These are phyloP conservation scores for Arachis hypogaea DNA, from an alignment of 306 rosid genomes.

Conservation along the genomic window DNA sequence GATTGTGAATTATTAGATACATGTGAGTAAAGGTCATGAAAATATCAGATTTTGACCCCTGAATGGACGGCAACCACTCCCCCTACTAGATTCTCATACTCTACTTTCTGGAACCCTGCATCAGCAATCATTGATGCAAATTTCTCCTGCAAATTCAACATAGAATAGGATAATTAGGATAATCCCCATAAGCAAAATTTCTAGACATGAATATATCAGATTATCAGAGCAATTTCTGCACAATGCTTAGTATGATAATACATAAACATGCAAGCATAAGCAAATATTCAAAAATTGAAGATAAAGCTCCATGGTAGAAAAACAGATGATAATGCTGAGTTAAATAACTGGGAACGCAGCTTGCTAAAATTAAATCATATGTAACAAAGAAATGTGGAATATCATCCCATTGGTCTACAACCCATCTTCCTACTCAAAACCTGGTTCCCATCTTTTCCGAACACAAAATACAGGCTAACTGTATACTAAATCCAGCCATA, in stretches of 20 bases:
- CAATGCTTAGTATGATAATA: neutral
- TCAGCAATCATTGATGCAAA: constrained; percentile 87
- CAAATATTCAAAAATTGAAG: neutral
- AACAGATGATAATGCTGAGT: constrained; percentile 18
- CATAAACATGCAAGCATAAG: constrained; percentile 29
- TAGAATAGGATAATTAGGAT: constrained; percentile 19
- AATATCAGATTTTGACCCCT: constrained; percentile 65
- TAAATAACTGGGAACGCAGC: neutral
- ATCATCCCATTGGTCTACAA: neutral
- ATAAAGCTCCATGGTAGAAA: constrained; percentile 24
- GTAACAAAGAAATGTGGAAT: neutral
- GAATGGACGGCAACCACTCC: constrained; percentile 97
- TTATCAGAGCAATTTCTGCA: constrained; percentile 17
- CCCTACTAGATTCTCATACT: constrained; percentile 87
- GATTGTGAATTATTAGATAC: constrained; percentile 15
- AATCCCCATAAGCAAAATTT: constrained; percentile 4
- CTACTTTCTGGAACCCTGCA: constrained; percentile 89
- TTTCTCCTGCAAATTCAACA: constrained; percentile 57
- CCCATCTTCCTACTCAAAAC: constrained; percentile 30
- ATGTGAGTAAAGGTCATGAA: neutral
- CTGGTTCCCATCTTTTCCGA: neutral
- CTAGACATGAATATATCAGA: neutral
- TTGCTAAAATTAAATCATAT: constrained; percentile 28
- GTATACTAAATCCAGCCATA: constrained; percentile 10
- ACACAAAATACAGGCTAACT: constrained; percentile 2